These are phyloP conservation scores for Xylaria sp. DNA, from an alignment of 2,329 filamentous ascomycete genomes.

Conservation along the genomic window DNA sequence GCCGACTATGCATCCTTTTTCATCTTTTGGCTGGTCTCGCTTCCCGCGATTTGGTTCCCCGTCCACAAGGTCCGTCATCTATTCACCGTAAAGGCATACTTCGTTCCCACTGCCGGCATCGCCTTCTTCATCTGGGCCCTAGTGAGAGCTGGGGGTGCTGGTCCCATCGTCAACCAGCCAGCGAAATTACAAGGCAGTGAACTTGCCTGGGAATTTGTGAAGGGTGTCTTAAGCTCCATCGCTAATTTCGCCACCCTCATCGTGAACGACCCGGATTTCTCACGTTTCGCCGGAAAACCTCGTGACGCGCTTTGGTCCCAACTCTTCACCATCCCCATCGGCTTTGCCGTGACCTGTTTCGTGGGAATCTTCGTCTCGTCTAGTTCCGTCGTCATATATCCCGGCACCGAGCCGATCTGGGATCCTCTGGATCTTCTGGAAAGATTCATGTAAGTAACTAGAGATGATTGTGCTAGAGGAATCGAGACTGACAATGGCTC, in stretches of 20 bases:
- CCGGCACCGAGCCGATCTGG: conserved; percentile 72
- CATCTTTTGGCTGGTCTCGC: conserved; percentile 83
- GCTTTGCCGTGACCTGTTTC: conserved; percentile 82
- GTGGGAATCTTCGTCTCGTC: conserved; percentile 84
- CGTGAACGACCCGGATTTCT: conserved; percentile 84
- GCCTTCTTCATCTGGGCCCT: conserved; percentile 90
- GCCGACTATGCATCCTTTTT: conserved; percentile 84
- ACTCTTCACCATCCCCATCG: conserved; percentile 76
- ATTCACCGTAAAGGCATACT: conserved; percentile 88
- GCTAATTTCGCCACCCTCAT: conserved; percentile 93
- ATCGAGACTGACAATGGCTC: conserved; percentile 14
- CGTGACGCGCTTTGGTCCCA: conserved; percentile 84
- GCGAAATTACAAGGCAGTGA: conserved; percentile 71
- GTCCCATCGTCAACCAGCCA: conserved; percentile 80
- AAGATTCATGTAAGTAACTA: conserved; percentile 63
- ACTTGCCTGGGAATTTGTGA: conserved; percentile 84
- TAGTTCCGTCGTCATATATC: conserved; percentile 75
- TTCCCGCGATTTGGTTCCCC: conserved; percentile 89
- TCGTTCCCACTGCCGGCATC: conserved; percentile 85
- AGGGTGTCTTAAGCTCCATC: conserved; percentile 88
- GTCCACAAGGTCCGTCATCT: conserved; percentile 89
- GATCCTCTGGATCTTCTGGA: conserved; percentile 76
- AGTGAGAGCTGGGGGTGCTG: conserved; percentile 82
- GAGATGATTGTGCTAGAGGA: background rate
- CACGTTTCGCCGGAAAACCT: conserved; percentile 82